Evolutionary conservation across 495 filamentous ascomycete species (phyloP).

Genomic region (Tuber borchii): DNA sequence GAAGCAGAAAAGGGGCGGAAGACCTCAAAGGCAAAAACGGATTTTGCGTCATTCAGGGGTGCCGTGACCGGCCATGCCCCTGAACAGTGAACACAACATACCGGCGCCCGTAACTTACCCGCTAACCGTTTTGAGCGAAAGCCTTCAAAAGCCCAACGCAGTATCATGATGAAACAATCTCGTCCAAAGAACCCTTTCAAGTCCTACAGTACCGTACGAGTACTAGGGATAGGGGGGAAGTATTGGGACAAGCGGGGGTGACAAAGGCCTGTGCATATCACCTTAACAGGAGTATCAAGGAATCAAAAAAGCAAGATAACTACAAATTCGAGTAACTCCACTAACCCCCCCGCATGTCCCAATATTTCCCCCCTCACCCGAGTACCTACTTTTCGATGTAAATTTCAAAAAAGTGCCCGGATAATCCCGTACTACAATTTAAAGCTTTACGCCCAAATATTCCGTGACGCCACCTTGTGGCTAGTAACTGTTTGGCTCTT

Average conservation of each 20-base stretch:
- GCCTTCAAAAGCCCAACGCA: background rate
- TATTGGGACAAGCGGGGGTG: too few species aligned
- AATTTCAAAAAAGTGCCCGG: background rate
- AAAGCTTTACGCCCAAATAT: background rate
- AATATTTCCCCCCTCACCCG: too few species aligned
- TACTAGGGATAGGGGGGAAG: too few species aligned
- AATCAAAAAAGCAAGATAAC: too few species aligned
- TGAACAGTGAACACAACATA: constrained; percentile 31
- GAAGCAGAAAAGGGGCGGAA: constrained; percentile 22
- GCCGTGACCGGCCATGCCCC: constrained; percentile 25
- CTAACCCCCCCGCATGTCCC: too few species aligned
- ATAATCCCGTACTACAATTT: background rate
- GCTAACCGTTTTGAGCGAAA: constrained; percentile 7
- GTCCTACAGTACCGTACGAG: background rate
- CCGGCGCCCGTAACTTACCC: background rate
- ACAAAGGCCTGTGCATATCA: too few species aligned
- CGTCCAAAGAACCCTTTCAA: background rate
- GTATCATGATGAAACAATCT: background rate
- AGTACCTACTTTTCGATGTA: too few species aligned
- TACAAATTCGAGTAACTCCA: too few species aligned
- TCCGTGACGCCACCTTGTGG: background rate
- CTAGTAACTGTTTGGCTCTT: background rate
- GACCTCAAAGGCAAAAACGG: constrained; percentile 19
- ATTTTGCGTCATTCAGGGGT: constrained; percentile 11
- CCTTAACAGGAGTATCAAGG: too few species aligned